phyloP scores from a whole-genome alignment of 371 early-diverging fungal genomes.

The Mortierella sp. region DNA sequence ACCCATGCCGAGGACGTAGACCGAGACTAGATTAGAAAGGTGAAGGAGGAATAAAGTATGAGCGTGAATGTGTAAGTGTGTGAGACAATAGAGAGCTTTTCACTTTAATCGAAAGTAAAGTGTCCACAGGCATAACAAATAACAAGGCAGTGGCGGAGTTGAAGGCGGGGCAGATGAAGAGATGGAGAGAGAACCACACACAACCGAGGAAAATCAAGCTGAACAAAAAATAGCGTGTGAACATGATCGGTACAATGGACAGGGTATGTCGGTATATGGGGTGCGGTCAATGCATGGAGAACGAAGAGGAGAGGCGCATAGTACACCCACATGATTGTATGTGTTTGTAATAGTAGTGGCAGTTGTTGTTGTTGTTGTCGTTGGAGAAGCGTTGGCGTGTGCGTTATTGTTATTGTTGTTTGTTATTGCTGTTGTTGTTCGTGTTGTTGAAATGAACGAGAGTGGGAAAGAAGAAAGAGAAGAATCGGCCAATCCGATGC shows the following conservation, averaged over 20 bases:
- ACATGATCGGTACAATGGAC: not conserved
- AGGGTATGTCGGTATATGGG: not conserved
- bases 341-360: too few relatives aligned
- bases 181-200: not conserved
- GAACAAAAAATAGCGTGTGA: not conserved
- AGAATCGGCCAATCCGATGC: too few relatives aligned
- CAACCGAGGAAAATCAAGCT: not conserved
- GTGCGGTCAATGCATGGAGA: not conserved
- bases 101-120: not conserved
- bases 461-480: not conserved
- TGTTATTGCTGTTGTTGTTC: not conserved
- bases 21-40: slow-evolving; percentile 29
- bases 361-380: not conserved
- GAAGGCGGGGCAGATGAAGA: not conserved
- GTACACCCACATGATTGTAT: not conserved
- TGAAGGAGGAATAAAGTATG: not conserved
- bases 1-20: slow-evolving; percentile 49
- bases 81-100: slow-evolving; percentile 1
- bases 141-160: not conserved
- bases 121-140: not conserved
- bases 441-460: too few relatives aligned
- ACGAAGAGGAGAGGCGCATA: not conserved
- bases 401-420: not conserved
- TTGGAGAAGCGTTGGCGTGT: slow-evolving; percentile 2
- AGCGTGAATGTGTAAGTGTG: not conserved